Evolutionary conservation across 257 asterid species (phyloP).

Genomic region (Plectranthus barbatus): DNA sequence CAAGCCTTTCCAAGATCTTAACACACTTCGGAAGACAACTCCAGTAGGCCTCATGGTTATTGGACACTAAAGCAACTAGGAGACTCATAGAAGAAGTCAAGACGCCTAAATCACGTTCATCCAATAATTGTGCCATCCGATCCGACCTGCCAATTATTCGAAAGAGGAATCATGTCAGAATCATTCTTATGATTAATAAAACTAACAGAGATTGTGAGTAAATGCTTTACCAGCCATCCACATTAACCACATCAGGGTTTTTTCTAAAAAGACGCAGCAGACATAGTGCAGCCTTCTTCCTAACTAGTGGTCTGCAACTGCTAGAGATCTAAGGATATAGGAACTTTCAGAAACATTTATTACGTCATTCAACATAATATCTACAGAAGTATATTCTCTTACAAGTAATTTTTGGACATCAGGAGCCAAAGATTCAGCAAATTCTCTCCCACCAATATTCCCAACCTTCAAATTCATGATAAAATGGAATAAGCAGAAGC

Average conservation of each 20-base stretch:
- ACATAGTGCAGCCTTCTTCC: slow-evolving; percentile 98
- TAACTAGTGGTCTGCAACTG: slow-evolving; percentile 95
- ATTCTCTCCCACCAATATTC: slow-evolving; percentile 97
- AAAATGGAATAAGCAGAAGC: slow-evolving; percentile 14
- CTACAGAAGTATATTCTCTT: slow-evolving; percentile 33
- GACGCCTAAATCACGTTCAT: slow-evolving; percentile 98
- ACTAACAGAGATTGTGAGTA: slow-evolving; percentile 9
- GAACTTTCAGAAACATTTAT: slow-evolving; percentile 19
- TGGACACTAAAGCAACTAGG: slow-evolving; percentile 87
- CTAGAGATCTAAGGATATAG: slow-evolving; percentile 69
- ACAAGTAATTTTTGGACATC: slow-evolving; percentile 99
- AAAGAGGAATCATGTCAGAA: slow-evolving; percentile 4
- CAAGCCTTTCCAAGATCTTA: slow-evolving; percentile 81
- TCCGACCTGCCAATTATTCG: slow-evolving; percentile 69
- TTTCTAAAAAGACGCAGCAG: slow-evolving; percentile 90
- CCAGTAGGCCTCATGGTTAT: slow-evolving; percentile 95
- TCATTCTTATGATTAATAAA: not conserved
- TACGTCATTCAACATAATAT: slow-evolving; percentile 10
- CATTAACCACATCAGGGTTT: slow-evolving; percentile 95
- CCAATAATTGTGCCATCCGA: slow-evolving; percentile 91
- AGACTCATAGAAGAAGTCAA: slow-evolving; percentile 98
- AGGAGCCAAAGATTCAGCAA: slow-evolving; percentile 98
- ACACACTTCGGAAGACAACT: slow-evolving; percentile 98
- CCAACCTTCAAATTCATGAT: slow-evolving; percentile 64
- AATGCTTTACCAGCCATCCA: slow-evolving; percentile 82